These are phyloP conservation scores for Picochlorum sp. DNA, from an alignment of 139 green algal genomes.

Conservation along the genomic window DNA sequence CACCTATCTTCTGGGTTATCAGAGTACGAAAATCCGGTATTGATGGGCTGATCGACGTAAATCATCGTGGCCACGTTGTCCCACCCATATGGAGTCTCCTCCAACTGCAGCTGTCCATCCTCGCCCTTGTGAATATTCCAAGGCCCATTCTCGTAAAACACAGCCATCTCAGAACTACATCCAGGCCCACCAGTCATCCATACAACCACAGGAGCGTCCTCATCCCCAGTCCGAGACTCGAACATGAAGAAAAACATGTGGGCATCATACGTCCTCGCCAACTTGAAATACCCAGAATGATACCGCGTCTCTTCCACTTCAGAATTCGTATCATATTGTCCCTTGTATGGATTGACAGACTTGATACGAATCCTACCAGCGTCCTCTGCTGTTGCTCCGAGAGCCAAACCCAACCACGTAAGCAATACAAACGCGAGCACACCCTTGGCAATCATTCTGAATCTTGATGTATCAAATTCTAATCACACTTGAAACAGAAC, in stretches of 20 bases:
- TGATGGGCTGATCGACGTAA: slow-evolving; percentile 84
- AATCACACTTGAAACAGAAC: too few relatives aligned
- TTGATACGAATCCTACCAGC: too few relatives aligned
- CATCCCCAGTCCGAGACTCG: slow-evolving; percentile 31
- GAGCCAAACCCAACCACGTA: too few relatives aligned
- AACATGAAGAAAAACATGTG: slow-evolving; percentile 92
- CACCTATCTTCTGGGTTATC: slow-evolving; percentile 31
- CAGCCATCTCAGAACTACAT: slow-evolving; percentile 82
- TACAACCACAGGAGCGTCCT: slow-evolving; percentile 50
- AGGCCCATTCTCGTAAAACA: slow-evolving; percentile 70
- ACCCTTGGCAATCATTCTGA: too few relatives aligned
- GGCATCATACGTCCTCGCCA: slow-evolving; percentile 46
- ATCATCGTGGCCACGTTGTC: slow-evolving; percentile 8
- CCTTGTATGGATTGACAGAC: too few relatives aligned
- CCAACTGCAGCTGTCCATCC: slow-evolving; percentile 33
- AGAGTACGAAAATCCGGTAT: slow-evolving; percentile 85
- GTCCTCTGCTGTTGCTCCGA: too few relatives aligned
- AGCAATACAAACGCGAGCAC: too few relatives aligned
- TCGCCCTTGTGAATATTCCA: slow-evolving; percentile 62
- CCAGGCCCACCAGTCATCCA: slow-evolving; percentile 85
- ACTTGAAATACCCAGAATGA: slow-evolving; percentile 56
- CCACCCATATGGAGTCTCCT: slow-evolving; percentile 51
- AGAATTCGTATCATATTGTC: too few relatives aligned
- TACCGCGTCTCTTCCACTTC: too few relatives aligned
- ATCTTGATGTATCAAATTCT: too few relatives aligned